phyloP scores from a whole-genome alignment of 2,329 filamentous ascomycete species.

The Fusarium sp. region DNA sequence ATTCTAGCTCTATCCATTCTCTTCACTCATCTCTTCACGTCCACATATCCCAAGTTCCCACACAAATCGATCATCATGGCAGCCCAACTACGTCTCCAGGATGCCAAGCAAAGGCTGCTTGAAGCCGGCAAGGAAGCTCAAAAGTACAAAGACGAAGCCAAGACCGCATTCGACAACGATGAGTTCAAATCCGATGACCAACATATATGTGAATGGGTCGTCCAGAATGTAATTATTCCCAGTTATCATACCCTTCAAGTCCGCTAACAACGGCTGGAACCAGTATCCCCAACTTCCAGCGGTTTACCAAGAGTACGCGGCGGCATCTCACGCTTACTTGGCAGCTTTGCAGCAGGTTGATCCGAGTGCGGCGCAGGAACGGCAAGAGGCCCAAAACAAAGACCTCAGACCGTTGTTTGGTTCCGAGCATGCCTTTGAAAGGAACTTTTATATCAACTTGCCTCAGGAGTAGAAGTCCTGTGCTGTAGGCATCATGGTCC shows the following conservation, averaged over 20 bases:
- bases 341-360: not conserved
- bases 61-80: not conserved
- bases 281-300: not conserved
- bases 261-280: not conserved
- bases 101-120: not conserved
- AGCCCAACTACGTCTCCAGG: not conserved
- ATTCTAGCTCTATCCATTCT: too few species aligned
- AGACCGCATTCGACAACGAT: not conserved
- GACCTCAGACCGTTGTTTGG: accelerated
- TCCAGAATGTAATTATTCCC: not conserved
- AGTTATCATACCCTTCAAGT: accelerated
- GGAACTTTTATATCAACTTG: not conserved
- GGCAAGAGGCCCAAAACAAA: not conserved
- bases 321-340: too few species aligned
- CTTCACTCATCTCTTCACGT: too few species aligned
- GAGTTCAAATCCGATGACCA: not conserved
- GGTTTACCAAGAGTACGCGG: not conserved
- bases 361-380: too few species aligned
- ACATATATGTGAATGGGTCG: not conserved
- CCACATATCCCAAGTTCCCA: not conserved
- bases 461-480: not conserved
- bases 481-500: too few species aligned
- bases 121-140: not conserved
- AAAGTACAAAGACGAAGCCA: not conserved
- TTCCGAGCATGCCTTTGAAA: not conserved